phyloP scores from a whole-genome alignment of 2,329 filamentous ascomycete genomes.

The Fusarium sarcochroum region DNA sequence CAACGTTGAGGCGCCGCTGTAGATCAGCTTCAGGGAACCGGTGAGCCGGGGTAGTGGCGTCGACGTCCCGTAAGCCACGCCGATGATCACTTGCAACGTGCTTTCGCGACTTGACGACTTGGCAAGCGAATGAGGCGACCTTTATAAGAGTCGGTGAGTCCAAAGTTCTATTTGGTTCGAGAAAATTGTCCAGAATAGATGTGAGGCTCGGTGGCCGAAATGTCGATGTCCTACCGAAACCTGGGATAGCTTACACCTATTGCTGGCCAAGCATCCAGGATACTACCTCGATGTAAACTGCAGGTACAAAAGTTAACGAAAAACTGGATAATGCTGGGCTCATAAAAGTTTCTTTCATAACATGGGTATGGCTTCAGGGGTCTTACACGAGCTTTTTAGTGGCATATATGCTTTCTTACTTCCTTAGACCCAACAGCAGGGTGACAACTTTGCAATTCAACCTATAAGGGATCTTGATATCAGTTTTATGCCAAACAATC shows the following conservation, averaged over 20 bases:
- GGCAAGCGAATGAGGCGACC: background rate
- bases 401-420: background rate
- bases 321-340: background rate
- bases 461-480: background rate
- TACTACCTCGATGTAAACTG: conserved; percentile 17
- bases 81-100: conserved; percentile 4
- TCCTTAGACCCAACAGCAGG: background rate
- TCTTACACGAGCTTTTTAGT: conserved; percentile 12
- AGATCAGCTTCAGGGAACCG: conserved; percentile 34
- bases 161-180: background rate
- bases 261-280: background rate
- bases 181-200: background rate
- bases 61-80: conserved; percentile 19
- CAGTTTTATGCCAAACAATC: background rate
- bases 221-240: background rate
- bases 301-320: background rate
- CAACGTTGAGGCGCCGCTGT: background rate
- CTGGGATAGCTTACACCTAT: background rate
- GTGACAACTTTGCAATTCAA: background rate
- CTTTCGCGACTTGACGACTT: background rate
- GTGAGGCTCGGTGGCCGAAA: background rate
- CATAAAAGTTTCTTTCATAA: conserved; percentile 1
- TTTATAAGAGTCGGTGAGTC: conserved; percentile 14
- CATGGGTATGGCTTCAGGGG: conserved; percentile 25
- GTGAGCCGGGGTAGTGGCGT: conserved; percentile 28